These are phyloP conservation scores for Apophysomyces sp. DNA, from an alignment of 371 early-diverging fungal genomes.

Conservation along the genomic window DNA sequence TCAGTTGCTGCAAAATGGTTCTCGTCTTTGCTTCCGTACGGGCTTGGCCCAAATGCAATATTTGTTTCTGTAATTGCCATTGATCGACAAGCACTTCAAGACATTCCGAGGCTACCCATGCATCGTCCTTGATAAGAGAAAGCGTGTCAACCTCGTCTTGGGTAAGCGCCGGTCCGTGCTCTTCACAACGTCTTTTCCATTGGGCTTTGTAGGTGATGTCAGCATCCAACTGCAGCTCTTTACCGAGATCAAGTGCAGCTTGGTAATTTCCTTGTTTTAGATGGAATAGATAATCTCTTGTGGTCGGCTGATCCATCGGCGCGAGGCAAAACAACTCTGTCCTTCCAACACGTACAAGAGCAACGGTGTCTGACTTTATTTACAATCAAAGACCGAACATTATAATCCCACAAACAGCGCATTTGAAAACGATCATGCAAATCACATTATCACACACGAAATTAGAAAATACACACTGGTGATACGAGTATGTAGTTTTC, in stretches of 20 bases:
- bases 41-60: conserved; percentile 57
- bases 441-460: too few species aligned
- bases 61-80: conserved; percentile 32
- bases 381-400: neutral
- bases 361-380: neutral
- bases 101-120: conserved; percentile 65
- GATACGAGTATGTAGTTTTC: too few species aligned
- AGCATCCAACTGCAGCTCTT: conserved; percentile 52
- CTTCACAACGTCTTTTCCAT: conserved; percentile 39
- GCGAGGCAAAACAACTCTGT: neutral
- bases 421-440: too few species aligned
- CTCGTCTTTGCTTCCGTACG: conserved; percentile 44
- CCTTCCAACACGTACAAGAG: neutral
- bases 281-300: conserved; percentile 36
- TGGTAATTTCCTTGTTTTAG: conserved; percentile 54
- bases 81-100: conserved; percentile 34
- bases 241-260: conserved; percentile 64
- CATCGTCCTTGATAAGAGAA: conserved; percentile 54
- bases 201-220: conserved; percentile 66
- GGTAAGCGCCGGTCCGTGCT: conserved; percentile 9
- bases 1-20: conserved; percentile 34
- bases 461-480: too few species aligned
- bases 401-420: too few species aligned
- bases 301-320: conserved; percentile 34
- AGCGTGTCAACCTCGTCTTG: conserved; percentile 53